These are phyloP conservation scores for Physcia stellaris DNA, from an alignment of 495 filamentous ascomycete species.

Conservation along the genomic window DNA sequence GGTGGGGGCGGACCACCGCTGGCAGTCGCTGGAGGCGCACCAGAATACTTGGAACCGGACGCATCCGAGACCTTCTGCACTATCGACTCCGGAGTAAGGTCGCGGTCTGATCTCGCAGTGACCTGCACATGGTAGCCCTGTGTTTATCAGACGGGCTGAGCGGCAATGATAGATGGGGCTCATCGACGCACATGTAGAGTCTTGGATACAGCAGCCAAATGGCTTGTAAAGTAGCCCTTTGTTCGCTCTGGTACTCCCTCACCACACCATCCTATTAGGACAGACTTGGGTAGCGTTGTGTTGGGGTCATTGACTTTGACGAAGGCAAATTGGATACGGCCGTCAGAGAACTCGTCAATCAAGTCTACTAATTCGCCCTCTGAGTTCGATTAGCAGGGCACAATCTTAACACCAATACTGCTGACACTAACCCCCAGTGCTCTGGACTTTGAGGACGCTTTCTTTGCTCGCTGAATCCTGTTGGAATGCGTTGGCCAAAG, in stretches of 20 bases:
- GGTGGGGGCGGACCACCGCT: conserved; percentile 49
- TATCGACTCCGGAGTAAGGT: conserved; percentile 76
- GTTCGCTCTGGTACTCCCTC: conserved; percentile 96
- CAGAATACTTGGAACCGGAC: conserved; percentile 84
- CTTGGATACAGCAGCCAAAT: conserved; percentile 76
- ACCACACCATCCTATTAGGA: conserved; percentile 93
- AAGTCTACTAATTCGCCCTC: conserved; percentile 90
- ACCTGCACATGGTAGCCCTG: conserved; percentile 95
- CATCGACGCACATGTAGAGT: conserved; percentile 55
- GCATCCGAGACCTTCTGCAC: conserved; percentile 91
- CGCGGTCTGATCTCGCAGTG: conserved; percentile 78
- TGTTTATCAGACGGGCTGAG: conserved; percentile 2
- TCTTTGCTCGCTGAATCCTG: conserved; percentile 68
- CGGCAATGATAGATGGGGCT: too few species aligned
- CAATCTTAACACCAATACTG: neutral
- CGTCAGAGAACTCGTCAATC: conserved; percentile 96
- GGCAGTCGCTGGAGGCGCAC: conserved; percentile 32
- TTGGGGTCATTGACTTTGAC: conserved; percentile 94
- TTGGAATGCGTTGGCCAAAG: conserved; percentile 83
- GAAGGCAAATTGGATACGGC: conserved; percentile 91
- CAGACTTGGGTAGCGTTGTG: conserved; percentile 77
- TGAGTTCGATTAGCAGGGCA: conserved; percentile 21
- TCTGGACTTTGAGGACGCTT: conserved; percentile 88
- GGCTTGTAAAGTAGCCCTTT: conserved; percentile 95
- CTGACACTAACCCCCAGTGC: conserved; percentile 57